phyloP scores from a whole-genome alignment of 768 basidiomycete genomes.

The Cantharellus cinnabarinus region DNA sequence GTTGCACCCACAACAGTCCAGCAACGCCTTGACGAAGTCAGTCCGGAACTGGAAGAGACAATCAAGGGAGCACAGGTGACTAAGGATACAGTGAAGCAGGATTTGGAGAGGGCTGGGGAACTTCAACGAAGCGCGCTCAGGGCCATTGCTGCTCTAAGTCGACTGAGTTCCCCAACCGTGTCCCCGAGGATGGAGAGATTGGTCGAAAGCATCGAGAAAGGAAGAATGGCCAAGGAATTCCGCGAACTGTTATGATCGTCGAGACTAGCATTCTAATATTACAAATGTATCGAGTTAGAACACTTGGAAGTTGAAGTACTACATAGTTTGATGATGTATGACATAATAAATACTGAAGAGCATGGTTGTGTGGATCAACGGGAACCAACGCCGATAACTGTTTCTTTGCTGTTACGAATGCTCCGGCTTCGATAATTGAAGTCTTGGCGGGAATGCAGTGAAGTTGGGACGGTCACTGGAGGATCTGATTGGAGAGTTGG shows the following conservation, averaged over 20 bases:
- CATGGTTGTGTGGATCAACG: too few relatives aligned
- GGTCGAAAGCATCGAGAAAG: slow-evolving; percentile 53
- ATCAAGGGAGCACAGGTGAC: slow-evolving; percentile 78
- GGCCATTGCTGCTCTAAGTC: slow-evolving; percentile 71
- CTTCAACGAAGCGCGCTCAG: slow-evolving; percentile 78
- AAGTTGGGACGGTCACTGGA: too few relatives aligned
- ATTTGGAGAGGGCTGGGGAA: slow-evolving; percentile 71
- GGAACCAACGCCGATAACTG: too few relatives aligned
- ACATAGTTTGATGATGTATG: too few relatives aligned
- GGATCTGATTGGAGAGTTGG: too few relatives aligned
- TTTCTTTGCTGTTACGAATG: too few relatives aligned
- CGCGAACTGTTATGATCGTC: slow-evolving; percentile 25
- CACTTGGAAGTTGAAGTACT: too few relatives aligned
- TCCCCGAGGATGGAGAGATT: slow-evolving; percentile 59
- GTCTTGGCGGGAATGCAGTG: too few relatives aligned
- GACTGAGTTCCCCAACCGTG: slow-evolving; percentile 40
- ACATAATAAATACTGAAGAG: too few relatives aligned
- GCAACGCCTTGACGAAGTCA: slow-evolving; percentile 66
- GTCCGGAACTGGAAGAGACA: slow-evolving; percentile 64
- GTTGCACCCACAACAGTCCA: slow-evolving; percentile 68
- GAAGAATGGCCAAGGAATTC: slow-evolving; percentile 49
- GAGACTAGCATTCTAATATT: background rate
- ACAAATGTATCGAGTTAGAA: background rate
- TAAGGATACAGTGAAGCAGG: slow-evolving; percentile 93
- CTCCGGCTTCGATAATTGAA: too few relatives aligned